phyloP scores from a whole-genome alignment of 371 early-diverging fungal genomes.

The Mortierella sp. region DNA sequence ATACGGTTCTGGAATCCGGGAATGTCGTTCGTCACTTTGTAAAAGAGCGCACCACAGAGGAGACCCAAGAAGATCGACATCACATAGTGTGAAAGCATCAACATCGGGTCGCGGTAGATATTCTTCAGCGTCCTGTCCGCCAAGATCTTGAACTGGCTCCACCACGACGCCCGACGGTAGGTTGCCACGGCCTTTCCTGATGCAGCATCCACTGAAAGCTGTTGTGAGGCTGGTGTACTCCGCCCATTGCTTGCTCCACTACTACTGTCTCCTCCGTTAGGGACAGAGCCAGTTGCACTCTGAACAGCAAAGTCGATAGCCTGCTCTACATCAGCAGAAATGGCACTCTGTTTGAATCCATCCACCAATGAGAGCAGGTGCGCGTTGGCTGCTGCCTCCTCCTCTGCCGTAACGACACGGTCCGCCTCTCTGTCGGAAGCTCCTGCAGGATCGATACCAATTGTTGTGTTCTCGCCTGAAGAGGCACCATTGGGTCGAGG shows the following conservation, averaged over 20 bases:
- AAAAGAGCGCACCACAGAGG: slow-evolving; percentile 88
- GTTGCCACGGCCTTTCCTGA: slow-evolving; percentile 50
- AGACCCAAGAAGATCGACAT: slow-evolving; percentile 83
- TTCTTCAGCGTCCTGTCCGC: slow-evolving; percentile 89
- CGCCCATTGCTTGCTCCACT: slow-evolving; percentile 5
- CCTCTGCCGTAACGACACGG: background rate
- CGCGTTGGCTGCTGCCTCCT: slow-evolving; percentile 55
- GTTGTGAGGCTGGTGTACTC: slow-evolving; percentile 6
- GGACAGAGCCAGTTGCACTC: background rate
- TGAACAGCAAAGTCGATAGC: slow-evolving; percentile 63
- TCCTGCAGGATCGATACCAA: slow-evolving; percentile 23
- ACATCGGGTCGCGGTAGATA: slow-evolving; percentile 90
- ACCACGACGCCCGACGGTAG: slow-evolving; percentile 73
- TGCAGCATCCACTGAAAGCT: background rate
- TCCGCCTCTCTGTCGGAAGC: slow-evolving; percentile 26
- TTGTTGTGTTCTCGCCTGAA: slow-evolving; percentile 19
- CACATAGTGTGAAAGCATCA: slow-evolving; percentile 89
- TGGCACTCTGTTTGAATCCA: slow-evolving; percentile 62
- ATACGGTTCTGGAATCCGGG: slow-evolving; percentile 93
- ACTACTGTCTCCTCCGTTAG: slow-evolving; percentile 5
- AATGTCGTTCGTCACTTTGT: slow-evolving; percentile 84
- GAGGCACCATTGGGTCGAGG: background rate
- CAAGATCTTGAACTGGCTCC: slow-evolving; percentile 85
- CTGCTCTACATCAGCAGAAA: slow-evolving; percentile 60
- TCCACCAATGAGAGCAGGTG: slow-evolving; percentile 64